Evolutionary conservation across 257 asterid species (phyloP), one percentile per base, ranked within the genome.

Genomic region (Gentiana dahurica): DNA sequence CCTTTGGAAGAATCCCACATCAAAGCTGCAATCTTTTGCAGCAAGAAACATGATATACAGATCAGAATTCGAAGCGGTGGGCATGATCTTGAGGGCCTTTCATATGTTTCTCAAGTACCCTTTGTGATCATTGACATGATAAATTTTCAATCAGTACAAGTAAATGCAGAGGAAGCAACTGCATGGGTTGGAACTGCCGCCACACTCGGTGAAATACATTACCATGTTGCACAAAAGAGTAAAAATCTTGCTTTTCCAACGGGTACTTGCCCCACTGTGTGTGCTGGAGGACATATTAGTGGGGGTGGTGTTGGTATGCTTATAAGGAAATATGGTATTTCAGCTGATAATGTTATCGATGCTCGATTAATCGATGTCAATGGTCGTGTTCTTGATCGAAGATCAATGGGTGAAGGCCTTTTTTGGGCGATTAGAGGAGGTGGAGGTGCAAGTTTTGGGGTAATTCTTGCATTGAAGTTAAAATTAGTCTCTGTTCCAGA

Each of bases 321-420:
- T 58, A 10, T 57, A 54, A 33, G 64, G 0, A 65, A 15, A 32
- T 51, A 49, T 24, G 84, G 85, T 2, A 58, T 78, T 2, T 3
- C 75, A 0, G 79, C 72, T 0, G 81, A 39, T 39, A 5, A 39
- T 39, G 45, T 39, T 5, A 39, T 39, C 8, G 45, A 39, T 39
- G 45, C 45, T 39, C 45, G 45, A 39, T 39, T 39, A 39, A 8
- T 39, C 5, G 45, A 39, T 8, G 45, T 39, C 5, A 39, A 39
- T 39, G 45, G 45, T 3, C 45, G 45, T 4, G 45, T 51, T 15
- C 54, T 34, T 51, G 34, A 24, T 6, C 4, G 36, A 34, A 5
- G 1, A 34, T 6, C 34, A 7, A 6, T 50, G 54, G 54, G 54
- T n/a, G 54, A 50, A 13, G 54, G 15, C 6, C 54, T 13, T 3